Evolutionary conservation across 768 basidiomycete species (phyloP), one percentile per base, ranked within the genome.

Genomic region (Phanerochaete sordida): DNA sequence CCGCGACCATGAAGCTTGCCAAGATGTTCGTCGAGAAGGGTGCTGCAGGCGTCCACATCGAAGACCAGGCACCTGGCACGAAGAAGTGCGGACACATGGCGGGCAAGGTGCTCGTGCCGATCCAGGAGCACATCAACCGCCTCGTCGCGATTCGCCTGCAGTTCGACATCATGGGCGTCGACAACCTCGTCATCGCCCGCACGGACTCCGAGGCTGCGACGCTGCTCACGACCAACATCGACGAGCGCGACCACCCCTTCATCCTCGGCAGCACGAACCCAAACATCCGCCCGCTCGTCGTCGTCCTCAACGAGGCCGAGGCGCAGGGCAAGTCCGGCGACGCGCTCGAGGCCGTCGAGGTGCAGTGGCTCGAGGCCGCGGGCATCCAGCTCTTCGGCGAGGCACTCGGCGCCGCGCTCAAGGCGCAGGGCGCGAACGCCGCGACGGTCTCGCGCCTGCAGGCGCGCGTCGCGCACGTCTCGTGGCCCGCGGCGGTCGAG

Each of bases 141-240:
- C 88, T 99, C 58, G 87, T 98, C 52, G 95, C 97, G 46, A 96
- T 98, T 70, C 93, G 97, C 27, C 81, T 98, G 46, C 97, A 98
- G 76, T 98, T 89, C 71, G 97, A 98, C 72, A 91, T 99, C 71
- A 95, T 98, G 95, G 95, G 96, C 57, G 94, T 97, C 49, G 90
- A 92, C 68, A 98, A 97, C 75, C 83, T 98, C 65, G 84, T 91
- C 68, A 83, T 99, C 70, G 91, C 95, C 8, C 86, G 97, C 57
- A 98, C 97, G 2, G 96, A 98, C 72, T 95, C 95, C 3, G 96
- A 98, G 74, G 96, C 97, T 5, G 96, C 97, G 0, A 98, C 97
- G 1, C 84, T 99, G 69, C 91, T 98, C 77, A 91, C 94, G 37
- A 88, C 92, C 64, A 98, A 98, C 75, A 92, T 99, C 62, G 97